Conservation (phyloP, 331 rosid species). For the Ulmus americana region DNA sequence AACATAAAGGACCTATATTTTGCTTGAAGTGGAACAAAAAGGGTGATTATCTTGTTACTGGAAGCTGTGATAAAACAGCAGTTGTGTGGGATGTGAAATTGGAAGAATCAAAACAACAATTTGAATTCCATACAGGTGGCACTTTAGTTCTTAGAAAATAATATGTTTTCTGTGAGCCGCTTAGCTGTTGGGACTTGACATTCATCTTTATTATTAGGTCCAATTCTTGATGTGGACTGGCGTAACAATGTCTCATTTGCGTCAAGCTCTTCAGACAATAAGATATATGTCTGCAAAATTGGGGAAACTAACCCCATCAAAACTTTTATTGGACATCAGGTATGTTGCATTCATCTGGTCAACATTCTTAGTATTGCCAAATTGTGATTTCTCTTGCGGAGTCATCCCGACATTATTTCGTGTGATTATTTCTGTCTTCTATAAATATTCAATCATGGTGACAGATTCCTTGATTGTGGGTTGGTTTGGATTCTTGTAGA, state of each 20-base stretch:
- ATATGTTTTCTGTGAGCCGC: not conserved
- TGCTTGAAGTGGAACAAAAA: slow-evolving; percentile 95
- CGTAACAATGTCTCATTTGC: slow-evolving; percentile 87
- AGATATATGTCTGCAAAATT: slow-evolving; percentile 90
- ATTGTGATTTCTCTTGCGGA: not conserved
- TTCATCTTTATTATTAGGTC: slow-evolving; percentile 46
- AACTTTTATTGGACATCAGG: slow-evolving; percentile 88
- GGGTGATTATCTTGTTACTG: slow-evolving; percentile 94
- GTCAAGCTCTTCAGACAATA: slow-evolving; percentile 79
- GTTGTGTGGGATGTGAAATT: slow-evolving; percentile 95
- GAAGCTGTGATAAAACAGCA: slow-evolving; percentile 96
- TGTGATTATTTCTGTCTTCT: not conserved
- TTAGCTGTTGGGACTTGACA: slow-evolving; percentile 7
- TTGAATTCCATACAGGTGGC: slow-evolving; percentile 83
- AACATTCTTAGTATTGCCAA: not conserved
- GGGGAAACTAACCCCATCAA: slow-evolving; percentile 78
- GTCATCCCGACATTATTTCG: not conserved
- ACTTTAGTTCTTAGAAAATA: not conserved
- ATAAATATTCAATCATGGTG: not conserved
- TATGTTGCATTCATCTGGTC: slow-evolving; percentile 27
- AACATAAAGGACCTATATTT: slow-evolving; percentile 93
- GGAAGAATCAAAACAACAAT: slow-evolving; percentile 88
- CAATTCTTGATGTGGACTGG: slow-evolving; percentile 97
- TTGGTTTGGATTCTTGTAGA: slow-evolving; percentile 1
- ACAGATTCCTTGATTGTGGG: not conserved